phyloP scores from a whole-genome alignment of 805 yeast genomes.

The Suhomyces canberraensis region DNA sequence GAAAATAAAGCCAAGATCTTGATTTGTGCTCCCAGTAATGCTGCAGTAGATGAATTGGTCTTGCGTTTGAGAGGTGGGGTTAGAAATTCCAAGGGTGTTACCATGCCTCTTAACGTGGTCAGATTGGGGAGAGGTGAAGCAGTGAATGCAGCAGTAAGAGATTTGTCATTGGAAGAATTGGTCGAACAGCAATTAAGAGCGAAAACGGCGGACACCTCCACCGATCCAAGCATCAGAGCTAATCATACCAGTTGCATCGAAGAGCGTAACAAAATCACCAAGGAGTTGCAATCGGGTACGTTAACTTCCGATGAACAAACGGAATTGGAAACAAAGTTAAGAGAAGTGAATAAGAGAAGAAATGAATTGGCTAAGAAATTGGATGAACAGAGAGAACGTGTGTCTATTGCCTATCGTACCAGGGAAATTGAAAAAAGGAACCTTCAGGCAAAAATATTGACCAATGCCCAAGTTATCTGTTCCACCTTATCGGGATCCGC shows the following conservation, averaged over 20 bases:
- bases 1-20: conserved; percentile 50
- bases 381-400: conserved; percentile 76
- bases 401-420: conserved; percentile 64
- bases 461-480: conserved; percentile 80
- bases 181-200: conserved; percentile 61
- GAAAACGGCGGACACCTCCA: conserved; percentile 27
- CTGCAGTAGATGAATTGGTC: conserved; percentile 96
- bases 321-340: conserved; percentile 47
- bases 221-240: conserved; percentile 48
- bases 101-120: conserved; percentile 64
- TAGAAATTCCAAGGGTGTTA: conserved; percentile 48
- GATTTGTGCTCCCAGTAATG: conserved; percentile 97
- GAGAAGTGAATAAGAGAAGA: conserved; percentile 57
- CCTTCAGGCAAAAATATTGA: conserved; percentile 67
- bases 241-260: conserved; percentile 50
- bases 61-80: conserved; percentile 77
- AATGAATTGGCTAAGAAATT: conserved; percentile 68
- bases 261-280: conserved; percentile 56
- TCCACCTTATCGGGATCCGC: conserved; percentile 94
- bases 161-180: conserved; percentile 79
- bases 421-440: conserved; percentile 76
- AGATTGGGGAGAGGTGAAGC: conserved; percentile 90
- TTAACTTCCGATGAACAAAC: conserved; percentile 41
- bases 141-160: conserved; percentile 75
- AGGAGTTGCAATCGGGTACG: conserved; percentile 27